Percentiles rank a stretch among this genome's conserved stretches.
Evolutionary conservation across 129 eudicot species (phyloP).

Genomic region (Flaveria brownii): DNA sequence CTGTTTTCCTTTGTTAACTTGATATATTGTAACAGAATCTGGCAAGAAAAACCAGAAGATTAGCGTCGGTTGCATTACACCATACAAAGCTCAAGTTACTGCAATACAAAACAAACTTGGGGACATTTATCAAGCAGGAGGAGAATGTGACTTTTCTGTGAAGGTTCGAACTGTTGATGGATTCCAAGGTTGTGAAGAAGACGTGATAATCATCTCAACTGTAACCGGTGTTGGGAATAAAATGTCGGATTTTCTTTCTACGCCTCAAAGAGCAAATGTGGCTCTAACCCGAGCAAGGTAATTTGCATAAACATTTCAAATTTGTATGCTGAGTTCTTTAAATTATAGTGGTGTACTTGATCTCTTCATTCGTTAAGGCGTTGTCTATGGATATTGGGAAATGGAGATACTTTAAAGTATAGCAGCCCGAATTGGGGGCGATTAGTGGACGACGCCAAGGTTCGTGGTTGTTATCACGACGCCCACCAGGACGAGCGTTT

Average conservation of each 20-base stretch:
- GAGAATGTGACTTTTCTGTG: conserved; percentile 42
- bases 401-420: conserved; percentile 44
- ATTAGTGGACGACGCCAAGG: conserved; percentile 37
- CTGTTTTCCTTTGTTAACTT: not conserved
- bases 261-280: conserved; percentile 63
- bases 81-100: conserved; percentile 66
- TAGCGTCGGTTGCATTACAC: conserved; percentile 69
- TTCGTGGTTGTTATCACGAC: conserved; percentile 40
- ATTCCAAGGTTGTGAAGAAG: conserved; percentile 83
- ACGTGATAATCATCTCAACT: conserved; percentile 71
- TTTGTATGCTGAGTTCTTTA: not conserved
- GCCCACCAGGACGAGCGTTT: conserved; percentile 46
- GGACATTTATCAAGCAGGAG: conserved; percentile 27
- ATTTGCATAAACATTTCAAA: not conserved
- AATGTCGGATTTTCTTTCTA: conserved; percentile 57
- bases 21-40: conserved; percentile 36
- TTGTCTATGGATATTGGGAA: conserved; percentile 72
- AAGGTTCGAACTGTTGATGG: conserved; percentile 60
- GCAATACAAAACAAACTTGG: conserved; percentile 50
- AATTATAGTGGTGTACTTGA: not conserved
- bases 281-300: conserved; percentile 92
- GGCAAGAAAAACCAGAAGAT: conserved; percentile 36
- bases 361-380: conserved; percentile 33
- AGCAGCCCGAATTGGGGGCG: conserved; percentile 56
- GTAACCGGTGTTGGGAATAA: conserved; percentile 48